Conservation (phyloP, 495 filamentous ascomycete genomes). For the Talaromyces wortmannii region DNA sequence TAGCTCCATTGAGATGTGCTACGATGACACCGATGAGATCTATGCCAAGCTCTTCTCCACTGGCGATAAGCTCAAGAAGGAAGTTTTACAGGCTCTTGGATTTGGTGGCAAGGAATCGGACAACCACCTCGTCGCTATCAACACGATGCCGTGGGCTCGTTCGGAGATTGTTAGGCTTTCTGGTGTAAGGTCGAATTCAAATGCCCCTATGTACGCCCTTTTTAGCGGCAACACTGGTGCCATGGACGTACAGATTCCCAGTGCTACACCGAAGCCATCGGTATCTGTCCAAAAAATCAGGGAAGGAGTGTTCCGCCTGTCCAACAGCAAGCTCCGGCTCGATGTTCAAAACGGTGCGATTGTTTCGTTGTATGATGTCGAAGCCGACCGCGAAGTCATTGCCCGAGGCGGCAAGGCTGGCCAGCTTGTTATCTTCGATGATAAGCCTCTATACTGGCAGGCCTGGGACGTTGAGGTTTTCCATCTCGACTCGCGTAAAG, state of each 20-base stretch:
- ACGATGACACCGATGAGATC: slow-evolving; percentile 83
- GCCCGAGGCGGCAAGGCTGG: slow-evolving; percentile 75
- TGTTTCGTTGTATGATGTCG: slow-evolving; percentile 71
- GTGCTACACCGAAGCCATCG: slow-evolving; percentile 31
- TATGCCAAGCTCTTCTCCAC: slow-evolving; percentile 79
- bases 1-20: slow-evolving; percentile 95
- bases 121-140: slow-evolving; percentile 49
- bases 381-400: slow-evolving; percentile 67
- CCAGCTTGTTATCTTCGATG: slow-evolving; percentile 92
- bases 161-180: slow-evolving; percentile 63
- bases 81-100: slow-evolving; percentile 61
- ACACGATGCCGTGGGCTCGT: slow-evolving; percentile 79
- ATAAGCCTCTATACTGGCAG: slow-evolving; percentile 98
- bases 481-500: slow-evolving; percentile 80
- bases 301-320: slow-evolving; percentile 66
- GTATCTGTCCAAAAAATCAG: slow-evolving; percentile 60
- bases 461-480: slow-evolving; percentile 98
- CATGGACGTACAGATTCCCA: slow-evolving; percentile 42
- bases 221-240: slow-evolving; percentile 36
- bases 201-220: slow-evolving; percentile 37
- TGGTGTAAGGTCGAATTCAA: slow-evolving; percentile 14
- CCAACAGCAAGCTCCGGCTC: slow-evolving; percentile 68
- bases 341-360: slow-evolving; percentile 68
- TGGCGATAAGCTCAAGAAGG: slow-evolving; percentile 61
- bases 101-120: slow-evolving; percentile 31